phyloP scores from a whole-genome alignment of 257 asterid species.

The Anisodus tanguticus region DNA sequence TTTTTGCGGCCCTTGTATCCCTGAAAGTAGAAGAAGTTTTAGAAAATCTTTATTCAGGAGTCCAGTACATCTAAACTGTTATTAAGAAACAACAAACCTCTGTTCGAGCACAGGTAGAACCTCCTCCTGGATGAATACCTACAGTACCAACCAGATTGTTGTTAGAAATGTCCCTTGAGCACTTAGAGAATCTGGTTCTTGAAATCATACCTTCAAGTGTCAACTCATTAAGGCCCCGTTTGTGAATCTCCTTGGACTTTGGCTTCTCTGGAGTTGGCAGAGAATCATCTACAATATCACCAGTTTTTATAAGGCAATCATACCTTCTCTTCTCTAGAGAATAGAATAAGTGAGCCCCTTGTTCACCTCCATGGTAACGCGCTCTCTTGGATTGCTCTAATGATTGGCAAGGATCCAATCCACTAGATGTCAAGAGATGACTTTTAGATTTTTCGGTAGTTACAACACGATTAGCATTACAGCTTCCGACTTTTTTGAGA shows the following conservation, averaged over 20 bases:
- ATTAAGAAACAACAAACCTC: conserved; percentile 48
- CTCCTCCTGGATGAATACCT: conserved; percentile 41
- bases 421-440: conserved; percentile 28
- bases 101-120: conserved; percentile 58
- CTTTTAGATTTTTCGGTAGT: conserved; percentile 27
- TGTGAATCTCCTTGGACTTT: conserved; percentile 52
- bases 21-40: conserved; percentile 42
- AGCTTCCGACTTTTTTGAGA: conserved; percentile 35
- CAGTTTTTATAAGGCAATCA: conserved; percentile 32
- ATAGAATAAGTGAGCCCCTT: conserved; percentile 37
- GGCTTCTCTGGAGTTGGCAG: conserved; percentile 37
- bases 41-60: conserved; percentile 6
- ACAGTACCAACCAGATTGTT: conserved; percentile 33
- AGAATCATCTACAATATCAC: conserved; percentile 35
- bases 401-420: conserved; percentile 39
- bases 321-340: conserved; percentile 39
- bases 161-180: conserved; percentile 2
- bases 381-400: conserved; percentile 38
- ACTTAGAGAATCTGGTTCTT: conserved; percentile 30
- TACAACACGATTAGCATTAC: conserved; percentile 25
- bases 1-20: conserved; percentile 61
- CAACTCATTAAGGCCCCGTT: conserved; percentile 56
- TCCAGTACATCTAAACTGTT: conserved; percentile 13
- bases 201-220: conserved; percentile 45
- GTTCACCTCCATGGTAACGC: conserved; percentile 36